phyloP scores from a whole-genome alignment of 768 basidiomycete genomes.

The Rhizopogon vinicolor region DNA sequence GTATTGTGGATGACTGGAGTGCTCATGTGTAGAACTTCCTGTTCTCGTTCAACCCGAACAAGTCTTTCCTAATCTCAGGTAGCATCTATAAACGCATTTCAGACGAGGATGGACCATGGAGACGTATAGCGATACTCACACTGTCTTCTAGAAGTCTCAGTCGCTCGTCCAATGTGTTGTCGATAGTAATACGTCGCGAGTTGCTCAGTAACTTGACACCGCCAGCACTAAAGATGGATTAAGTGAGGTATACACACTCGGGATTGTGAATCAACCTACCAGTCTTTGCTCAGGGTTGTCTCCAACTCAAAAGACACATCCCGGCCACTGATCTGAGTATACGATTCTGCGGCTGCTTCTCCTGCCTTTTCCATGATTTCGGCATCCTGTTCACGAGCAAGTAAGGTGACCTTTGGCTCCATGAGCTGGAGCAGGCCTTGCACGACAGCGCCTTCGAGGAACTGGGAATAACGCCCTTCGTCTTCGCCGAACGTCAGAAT shows the following conservation, averaged over 20 bases:
- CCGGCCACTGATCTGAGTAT: slow-evolving; percentile 75
- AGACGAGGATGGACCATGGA: neutral
- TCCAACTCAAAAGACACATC: slow-evolving; percentile 56
- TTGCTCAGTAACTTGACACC: slow-evolving; percentile 77
- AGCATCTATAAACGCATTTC: slow-evolving; percentile 67
- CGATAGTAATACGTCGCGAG: slow-evolving; percentile 75
- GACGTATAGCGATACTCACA: slow-evolving; percentile 38
- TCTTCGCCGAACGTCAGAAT: slow-evolving; percentile 61
- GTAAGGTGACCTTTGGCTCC: slow-evolving; percentile 65
- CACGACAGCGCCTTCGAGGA: slow-evolving; percentile 79
- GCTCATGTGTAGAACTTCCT: slow-evolving; percentile 80
- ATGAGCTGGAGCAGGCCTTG: slow-evolving; percentile 84
- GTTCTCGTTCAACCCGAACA: slow-evolving; percentile 89
- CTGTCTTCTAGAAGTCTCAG: slow-evolving; percentile 85
- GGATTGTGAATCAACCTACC: slow-evolving; percentile 39
- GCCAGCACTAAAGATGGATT: slow-evolving; percentile 55
- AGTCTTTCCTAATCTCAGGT: slow-evolving; percentile 84
- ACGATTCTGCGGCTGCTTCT: slow-evolving; percentile 56
- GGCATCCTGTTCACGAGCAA: slow-evolving; percentile 64
- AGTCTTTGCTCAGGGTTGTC: slow-evolving; percentile 58
- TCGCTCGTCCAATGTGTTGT: slow-evolving; percentile 94
- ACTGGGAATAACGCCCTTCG: slow-evolving; percentile 68
- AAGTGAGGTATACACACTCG: neutral
- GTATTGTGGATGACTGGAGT: neutral
- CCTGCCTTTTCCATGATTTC: slow-evolving; percentile 59